Evolutionary conservation across 2,329 filamentous ascomycete species (phyloP), one percentile per base, ranked within the genome.

Genomic region (Talaromyces sp.): DNA sequence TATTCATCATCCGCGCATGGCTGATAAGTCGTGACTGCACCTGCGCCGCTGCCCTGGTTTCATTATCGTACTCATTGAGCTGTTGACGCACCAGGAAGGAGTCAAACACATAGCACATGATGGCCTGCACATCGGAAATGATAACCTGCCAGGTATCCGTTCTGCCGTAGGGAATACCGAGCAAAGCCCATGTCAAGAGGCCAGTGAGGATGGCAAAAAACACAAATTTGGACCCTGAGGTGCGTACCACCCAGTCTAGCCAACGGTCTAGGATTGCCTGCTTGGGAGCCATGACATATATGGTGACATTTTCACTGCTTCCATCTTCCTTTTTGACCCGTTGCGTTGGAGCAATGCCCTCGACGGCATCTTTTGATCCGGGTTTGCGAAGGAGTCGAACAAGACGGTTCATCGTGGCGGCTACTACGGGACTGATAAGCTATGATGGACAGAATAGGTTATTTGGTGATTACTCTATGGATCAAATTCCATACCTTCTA

Each of bases 51-150:
- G 58, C 64, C 17, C 35, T 45, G 4, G 56, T 52, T 46, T 63
- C 57, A 7, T 63, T 60, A 13, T 61, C 48, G 13, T 66, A 64
- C 36, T 56, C 60, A 11, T 66, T 67, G 15, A 71, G 63, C 19
- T 70, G 67, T 59, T 71, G 64, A 13, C 68, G 65, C 64, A 72
- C 69, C 21, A 71, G 57, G 21, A 72, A 62, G 1, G 69, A 69
- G 41, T 72, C 70, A 51, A 69, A 72, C 0, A 70, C 56, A 46
- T 70, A 70, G 48, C 66, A 68, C 17, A 72, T 25, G 28, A 73
- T 69, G 8, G 70, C 69, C 53, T 72, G 69, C 1, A 64, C 63
- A 56, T 72, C 69, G 5, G 67, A 70, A 28, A 72, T 70, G 1
- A 60, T 53, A 11, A 69, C 65, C 28, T 67, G 61, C 69, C 70